A percentile compares a stretch with the other conserved stretches of the same genome.
phyloP scores from a whole-genome alignment of 257 asterid genomes.

The Solanum ahanhuiri region DNA sequence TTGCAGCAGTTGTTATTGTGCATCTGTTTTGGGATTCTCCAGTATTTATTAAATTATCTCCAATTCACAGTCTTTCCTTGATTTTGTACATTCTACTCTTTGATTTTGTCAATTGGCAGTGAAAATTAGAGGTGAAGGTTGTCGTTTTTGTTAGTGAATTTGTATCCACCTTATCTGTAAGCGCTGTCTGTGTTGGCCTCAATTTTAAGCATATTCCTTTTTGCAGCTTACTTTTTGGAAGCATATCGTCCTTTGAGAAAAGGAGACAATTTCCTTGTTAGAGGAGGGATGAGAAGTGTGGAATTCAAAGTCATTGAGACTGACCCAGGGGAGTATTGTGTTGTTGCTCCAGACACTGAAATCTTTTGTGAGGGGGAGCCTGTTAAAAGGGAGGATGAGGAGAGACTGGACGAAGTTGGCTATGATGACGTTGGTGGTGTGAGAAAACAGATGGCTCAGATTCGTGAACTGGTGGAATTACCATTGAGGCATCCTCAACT shows the following conservation, averaged over 20 bases:
- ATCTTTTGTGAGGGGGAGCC: constrained; percentile 68
- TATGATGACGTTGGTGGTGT: constrained; percentile 76
- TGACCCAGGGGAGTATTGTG: constrained; percentile 66
- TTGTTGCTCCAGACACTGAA: constrained; percentile 68
- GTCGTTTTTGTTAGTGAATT: background rate
- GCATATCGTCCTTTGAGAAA: constrained; percentile 60
- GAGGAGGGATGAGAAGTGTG: constrained; percentile 72
- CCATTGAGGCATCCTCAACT: constrained; percentile 71
- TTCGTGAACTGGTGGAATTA: constrained; percentile 61
- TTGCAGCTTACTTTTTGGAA: constrained; percentile 57
- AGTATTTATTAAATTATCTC: too few relatives aligned
- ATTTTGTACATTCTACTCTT: background rate
- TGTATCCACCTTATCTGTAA: background rate
- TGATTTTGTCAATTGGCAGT: background rate
- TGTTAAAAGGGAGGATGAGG: constrained; percentile 55
- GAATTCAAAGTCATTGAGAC: constrained; percentile 57
- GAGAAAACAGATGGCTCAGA: constrained; percentile 70
- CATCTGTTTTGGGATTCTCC: background rate
- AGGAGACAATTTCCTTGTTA: constrained; percentile 55
- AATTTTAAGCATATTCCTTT: background rate
- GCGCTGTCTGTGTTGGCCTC: background rate
- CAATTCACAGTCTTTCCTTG: background rate
- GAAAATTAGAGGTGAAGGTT: background rate
- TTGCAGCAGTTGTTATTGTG: background rate
- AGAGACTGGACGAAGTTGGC: constrained; percentile 57